Conservation (phyloP, 2,329 filamentous ascomycete genomes). For the Colletotrichum sojae region DNA sequence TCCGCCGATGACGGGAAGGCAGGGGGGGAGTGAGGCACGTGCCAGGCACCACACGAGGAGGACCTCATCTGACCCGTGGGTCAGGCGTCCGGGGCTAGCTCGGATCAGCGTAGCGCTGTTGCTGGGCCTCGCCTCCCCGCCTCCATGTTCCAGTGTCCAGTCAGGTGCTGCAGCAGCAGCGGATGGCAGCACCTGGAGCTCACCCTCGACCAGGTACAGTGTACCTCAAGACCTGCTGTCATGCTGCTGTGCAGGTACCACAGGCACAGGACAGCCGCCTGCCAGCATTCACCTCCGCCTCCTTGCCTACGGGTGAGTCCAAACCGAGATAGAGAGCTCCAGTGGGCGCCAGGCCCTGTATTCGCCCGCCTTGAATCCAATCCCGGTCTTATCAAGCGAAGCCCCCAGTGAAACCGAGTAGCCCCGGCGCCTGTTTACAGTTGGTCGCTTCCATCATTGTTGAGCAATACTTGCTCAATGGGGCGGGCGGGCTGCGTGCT, state of each 20-base stretch:
- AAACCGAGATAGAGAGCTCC: slow-evolving; percentile 4
- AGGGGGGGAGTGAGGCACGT: slow-evolving; percentile 35
- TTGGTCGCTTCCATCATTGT: slow-evolving; percentile 24
- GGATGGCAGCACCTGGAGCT: slow-evolving; percentile 5
- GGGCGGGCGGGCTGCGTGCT: neutral
- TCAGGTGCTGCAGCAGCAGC: slow-evolving; percentile 20
- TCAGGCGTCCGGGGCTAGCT: slow-evolving; percentile 38
- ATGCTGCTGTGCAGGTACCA: slow-evolving; percentile 1
- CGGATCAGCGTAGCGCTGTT: slow-evolving; percentile 39
- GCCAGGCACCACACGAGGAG: slow-evolving; percentile 37
- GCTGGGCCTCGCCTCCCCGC: slow-evolving; percentile 39
- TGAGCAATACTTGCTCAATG: slow-evolving; percentile 29
- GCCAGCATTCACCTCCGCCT: slow-evolving; percentile 17
- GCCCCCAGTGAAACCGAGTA: neutral
- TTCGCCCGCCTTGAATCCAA: slow-evolving; percentile 33
- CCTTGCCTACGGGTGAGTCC: slow-evolving; percentile 2
- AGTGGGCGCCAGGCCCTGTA: slow-evolving; percentile 29
- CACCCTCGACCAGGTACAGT: slow-evolving; percentile 16
- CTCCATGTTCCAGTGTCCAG: slow-evolving; percentile 35
- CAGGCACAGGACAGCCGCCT: slow-evolving; percentile 21
- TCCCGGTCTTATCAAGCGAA: slow-evolving; percentile 4
- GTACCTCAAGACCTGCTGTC: slow-evolving; percentile 6
- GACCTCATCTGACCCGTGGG: slow-evolving; percentile 39
- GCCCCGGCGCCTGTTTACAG: slow-evolving; percentile 24
- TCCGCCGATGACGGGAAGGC: slow-evolving; percentile 35